phyloP scores from a whole-genome alignment of 2,329 filamentous ascomycete species.

The Penicillium sp. region DNA sequence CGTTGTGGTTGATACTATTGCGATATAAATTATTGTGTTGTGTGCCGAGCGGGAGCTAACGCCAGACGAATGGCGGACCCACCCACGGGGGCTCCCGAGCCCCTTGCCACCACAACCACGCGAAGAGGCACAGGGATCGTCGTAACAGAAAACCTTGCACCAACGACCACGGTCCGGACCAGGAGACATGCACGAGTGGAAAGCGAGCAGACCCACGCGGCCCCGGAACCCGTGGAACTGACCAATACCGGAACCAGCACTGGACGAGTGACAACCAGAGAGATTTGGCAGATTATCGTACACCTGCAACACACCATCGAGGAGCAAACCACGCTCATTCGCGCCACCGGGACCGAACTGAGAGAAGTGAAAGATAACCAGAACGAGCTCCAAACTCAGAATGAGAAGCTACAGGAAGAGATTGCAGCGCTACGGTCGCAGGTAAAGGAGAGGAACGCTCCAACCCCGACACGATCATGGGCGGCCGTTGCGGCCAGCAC shows the following conservation, averaged over 20 bases:
- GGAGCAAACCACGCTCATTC: conserved; percentile 4
- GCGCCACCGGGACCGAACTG: conserved; percentile 1
- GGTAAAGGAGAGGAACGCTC: no score
- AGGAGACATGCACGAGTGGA: no score
- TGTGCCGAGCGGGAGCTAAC: neutral
- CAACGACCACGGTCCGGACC: no score
- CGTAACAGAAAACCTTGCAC: no score
- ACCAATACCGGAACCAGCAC: no score
- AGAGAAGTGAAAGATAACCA: conserved; percentile 5
- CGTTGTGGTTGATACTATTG: no score
- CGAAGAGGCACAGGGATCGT: no score
- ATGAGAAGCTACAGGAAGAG: conserved; percentile 2
- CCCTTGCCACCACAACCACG: no score
- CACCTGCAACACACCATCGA: conserved; percentile 1
- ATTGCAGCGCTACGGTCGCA: neutral
- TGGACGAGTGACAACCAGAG: conserved; percentile 4
- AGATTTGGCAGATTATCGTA: conserved; percentile 7
- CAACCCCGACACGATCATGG: conserved; percentile 1
- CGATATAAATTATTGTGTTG: neutral
- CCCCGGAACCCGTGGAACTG: no score
- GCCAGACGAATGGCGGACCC: no score
- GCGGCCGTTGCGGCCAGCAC: conserved; percentile 3
- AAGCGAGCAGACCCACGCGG: no score
- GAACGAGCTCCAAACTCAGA: conserved; percentile 2
- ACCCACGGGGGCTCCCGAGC: no score